A percentile compares a stretch with the other conserved stretches of the same genome.
These are phyloP conservation scores for Mycena sp. DNA, from an alignment of 1,284 basidiomycete species.

Conservation along the genomic window DNA sequence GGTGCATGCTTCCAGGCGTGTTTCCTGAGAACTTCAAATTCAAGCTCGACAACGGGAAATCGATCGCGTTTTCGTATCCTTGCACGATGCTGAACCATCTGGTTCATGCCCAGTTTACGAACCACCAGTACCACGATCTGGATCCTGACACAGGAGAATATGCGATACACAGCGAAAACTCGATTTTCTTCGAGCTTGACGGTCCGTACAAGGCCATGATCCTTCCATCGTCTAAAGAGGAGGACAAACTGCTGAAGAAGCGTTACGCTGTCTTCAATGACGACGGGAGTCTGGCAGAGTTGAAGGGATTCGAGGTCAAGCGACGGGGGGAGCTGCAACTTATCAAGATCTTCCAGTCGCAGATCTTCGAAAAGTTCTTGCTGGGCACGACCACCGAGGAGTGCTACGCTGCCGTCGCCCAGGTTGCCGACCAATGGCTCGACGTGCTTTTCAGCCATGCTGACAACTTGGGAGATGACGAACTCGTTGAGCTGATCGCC, in stretches of 20 bases:
- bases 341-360: conserved; percentile 99
- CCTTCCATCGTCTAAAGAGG: conserved; percentile 98
- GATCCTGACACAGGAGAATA: conserved; percentile 89
- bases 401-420: conserved; percentile 95
- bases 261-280: conserved; percentile 99
- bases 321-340: conserved; percentile 97
- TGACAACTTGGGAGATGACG: conserved; percentile 86
- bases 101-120: conserved; percentile 95
- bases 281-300: conserved; percentile 95
- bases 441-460: conserved; percentile 94
- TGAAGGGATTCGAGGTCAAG: conserved; percentile 99
- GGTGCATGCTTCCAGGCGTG: conserved; percentile 99
- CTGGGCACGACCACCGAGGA: conserved; percentile 93
- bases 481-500: conserved; percentile 97
- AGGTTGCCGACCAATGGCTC: conserved; percentile 97
- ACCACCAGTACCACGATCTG: conserved; percentile 97
- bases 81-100: conserved; percentile 99
- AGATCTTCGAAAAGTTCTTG: conserved; percentile 98
- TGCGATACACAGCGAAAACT: conserved; percentile 93
- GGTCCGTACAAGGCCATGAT: conserved; percentile 99
- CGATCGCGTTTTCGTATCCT: conserved; percentile 94
- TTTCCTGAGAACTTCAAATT: conserved; percentile 99
- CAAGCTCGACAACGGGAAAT: conserved; percentile 89
- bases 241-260: conserved; percentile 99
- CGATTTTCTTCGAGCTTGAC: conserved; percentile 99